phyloP scores from a whole-genome alignment of 2,329 filamentous ascomycete genomes.

The Colletotrichum navitas region DNA sequence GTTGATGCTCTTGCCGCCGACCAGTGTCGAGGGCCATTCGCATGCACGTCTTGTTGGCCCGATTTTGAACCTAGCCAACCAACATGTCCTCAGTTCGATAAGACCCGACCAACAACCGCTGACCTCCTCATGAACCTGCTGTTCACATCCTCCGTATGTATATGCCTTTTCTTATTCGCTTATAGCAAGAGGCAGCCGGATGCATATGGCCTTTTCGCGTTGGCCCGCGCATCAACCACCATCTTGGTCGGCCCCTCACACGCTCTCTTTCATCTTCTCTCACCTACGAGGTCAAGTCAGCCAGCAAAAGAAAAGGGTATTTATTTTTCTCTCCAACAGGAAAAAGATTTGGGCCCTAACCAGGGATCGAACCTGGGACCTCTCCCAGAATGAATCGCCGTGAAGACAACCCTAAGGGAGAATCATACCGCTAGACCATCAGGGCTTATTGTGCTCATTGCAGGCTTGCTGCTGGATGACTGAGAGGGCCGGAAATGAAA shows the following conservation, averaged over 20 bases:
- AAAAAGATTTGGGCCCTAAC: constrained; percentile 35
- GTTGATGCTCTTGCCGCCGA: not conserved
- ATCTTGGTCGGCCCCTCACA: no score
- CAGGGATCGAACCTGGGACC: constrained; percentile 42
- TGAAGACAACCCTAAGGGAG: constrained; percentile 36
- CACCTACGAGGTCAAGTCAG: not conserved
- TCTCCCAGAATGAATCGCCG: constrained; percentile 17
- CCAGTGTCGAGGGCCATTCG: not conserved
- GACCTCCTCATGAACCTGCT: no score
- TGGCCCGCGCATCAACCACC: not conserved
- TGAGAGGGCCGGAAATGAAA: accelerated
- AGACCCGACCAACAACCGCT: not conserved
- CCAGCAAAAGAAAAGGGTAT: not conserved
- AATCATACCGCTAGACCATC: constrained; percentile 43
- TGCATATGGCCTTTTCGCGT: not conserved
- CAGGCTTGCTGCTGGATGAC: not conserved
- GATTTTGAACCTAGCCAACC: not conserved
- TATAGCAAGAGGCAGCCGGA: not conserved
- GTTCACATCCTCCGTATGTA: not conserved
- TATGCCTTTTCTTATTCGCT: no score
- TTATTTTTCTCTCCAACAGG: not conserved
- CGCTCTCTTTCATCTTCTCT: no score
- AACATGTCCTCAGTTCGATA: not conserved
- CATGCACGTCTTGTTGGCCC: constrained; percentile 10
- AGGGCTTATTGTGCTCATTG: constrained; percentile 20